Evolutionary conservation across 352 stramenopile genomes (phyloP).

Genomic region (Pythium oligandrum): DNA sequence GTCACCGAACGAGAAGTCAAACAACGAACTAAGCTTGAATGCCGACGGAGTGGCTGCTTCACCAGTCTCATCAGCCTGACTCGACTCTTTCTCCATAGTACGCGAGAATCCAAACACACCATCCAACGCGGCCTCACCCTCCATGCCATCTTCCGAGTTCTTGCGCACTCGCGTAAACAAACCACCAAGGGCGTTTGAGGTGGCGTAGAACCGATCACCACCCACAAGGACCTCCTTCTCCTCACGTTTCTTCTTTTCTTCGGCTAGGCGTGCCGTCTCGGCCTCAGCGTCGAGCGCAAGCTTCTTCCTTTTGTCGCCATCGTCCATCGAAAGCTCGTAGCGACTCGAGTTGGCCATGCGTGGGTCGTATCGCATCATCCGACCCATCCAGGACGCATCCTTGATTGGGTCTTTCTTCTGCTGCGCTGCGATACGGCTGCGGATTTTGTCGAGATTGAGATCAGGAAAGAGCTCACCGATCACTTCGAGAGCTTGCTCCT

Average conservation of each 20-base stretch:
- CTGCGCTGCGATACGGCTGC: slow-evolving; percentile 38
- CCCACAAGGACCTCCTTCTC: slow-evolving; percentile 47
- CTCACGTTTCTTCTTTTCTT: slow-evolving; percentile 23
- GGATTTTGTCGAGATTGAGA: slow-evolving; percentile 59
- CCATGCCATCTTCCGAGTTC: slow-evolving; percentile 77
- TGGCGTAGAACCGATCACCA: slow-evolving; percentile 73
- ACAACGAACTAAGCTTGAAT: slow-evolving; percentile 76
- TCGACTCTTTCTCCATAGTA: slow-evolving; percentile 2
- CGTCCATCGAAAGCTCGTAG: slow-evolving; percentile 46
- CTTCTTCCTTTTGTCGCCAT: slow-evolving; percentile 11
- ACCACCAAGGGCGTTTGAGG: slow-evolving; percentile 44
- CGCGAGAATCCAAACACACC: slow-evolving; percentile 43
- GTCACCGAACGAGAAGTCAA: slow-evolving; percentile 49
- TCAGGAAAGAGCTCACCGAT: slow-evolving; percentile 62
- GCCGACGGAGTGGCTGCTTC: slow-evolving; percentile 17
- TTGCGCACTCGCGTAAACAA: slow-evolving; percentile 75
- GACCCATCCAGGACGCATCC: slow-evolving; percentile 78
- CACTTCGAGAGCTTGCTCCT: slow-evolving; percentile 44
- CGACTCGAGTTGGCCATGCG: slow-evolving; percentile 29
- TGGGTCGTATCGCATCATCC: slow-evolving; percentile 65
- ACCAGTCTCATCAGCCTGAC: not conserved
- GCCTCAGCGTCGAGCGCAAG: slow-evolving; percentile 15
- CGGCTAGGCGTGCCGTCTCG: slow-evolving; percentile 11
- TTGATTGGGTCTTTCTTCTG: slow-evolving; percentile 57
- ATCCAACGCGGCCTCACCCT: slow-evolving; percentile 70